Percentiles rank a stretch among this genome's conserved stretches.
Evolutionary conservation across 2,329 filamentous ascomycete genomes (phyloP).

Genomic region (Fusarium globosum): DNA sequence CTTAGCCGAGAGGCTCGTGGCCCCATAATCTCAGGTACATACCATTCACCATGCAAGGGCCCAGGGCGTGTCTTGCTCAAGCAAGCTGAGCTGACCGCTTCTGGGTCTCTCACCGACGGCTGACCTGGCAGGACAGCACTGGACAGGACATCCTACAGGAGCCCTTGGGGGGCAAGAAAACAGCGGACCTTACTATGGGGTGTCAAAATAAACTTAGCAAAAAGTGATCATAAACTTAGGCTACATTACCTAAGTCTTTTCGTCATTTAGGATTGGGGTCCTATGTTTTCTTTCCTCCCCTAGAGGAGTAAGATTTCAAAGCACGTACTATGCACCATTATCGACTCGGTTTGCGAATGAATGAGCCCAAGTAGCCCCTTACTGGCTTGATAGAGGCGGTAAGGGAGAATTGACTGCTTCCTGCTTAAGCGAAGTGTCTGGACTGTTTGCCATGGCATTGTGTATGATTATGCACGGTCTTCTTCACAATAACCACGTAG

Average conservation of each 20-base stretch:
- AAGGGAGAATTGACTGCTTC: constrained; percentile 19
- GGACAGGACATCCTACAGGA: neutral
- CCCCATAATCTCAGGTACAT: constrained; percentile 39
- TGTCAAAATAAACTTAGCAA: too few species aligned
- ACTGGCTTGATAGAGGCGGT: constrained; percentile 28
- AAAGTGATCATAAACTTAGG: too few species aligned
- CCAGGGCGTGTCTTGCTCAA: constrained; percentile 17
- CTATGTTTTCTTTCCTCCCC: too few species aligned
- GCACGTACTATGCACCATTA: constrained; percentile 1
- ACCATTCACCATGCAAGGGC: constrained; percentile 40
- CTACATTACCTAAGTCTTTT: too few species aligned
- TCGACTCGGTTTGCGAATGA: neutral
- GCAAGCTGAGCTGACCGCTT: constrained; percentile 39
- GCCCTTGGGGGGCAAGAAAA: too few species aligned
- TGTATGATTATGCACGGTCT: constrained; percentile 2
- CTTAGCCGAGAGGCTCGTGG: constrained; percentile 4
- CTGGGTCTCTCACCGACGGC: constrained; percentile 25
- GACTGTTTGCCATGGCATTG: neutral
- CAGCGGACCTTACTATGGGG: too few species aligned
- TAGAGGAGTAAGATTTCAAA: constrained; percentile 4
- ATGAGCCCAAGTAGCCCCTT: constrained; percentile 1
- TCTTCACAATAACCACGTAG: neutral
- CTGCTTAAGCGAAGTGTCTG: constrained; percentile 20
- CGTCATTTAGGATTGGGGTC: too few species aligned
- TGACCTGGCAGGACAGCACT: constrained; percentile 20